Evolutionary conservation across 768 basidiomycete species (phyloP).

Genomic region (Fomitopsis serialis): DNA sequence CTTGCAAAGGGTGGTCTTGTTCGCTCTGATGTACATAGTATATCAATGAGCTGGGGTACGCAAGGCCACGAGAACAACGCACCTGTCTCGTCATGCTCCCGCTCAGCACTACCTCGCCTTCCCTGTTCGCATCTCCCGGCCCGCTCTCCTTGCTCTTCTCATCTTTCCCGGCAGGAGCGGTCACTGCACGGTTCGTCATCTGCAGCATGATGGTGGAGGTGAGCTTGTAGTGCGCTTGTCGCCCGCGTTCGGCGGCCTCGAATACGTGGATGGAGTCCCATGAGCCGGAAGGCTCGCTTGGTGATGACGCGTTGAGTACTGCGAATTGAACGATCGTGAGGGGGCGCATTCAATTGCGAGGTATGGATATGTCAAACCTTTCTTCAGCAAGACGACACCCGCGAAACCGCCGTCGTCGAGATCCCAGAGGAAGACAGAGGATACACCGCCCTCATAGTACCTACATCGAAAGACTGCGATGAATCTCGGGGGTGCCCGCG

Average conservation of each 20-base stretch:
- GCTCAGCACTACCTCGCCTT: slow-evolving; percentile 79
- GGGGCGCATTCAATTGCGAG: background rate
- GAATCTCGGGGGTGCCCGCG: background rate
- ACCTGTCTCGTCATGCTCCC: slow-evolving; percentile 99
- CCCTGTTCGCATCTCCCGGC: slow-evolving; percentile 43
- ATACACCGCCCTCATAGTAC: slow-evolving; percentile 98
- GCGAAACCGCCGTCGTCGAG: slow-evolving; percentile 95
- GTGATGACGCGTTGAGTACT: slow-evolving; percentile 57
- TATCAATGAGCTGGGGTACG: background rate
- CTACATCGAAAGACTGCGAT: slow-evolving; percentile 27
- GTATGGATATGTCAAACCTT: slow-evolving; percentile 47
- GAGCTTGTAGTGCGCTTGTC: slow-evolving; percentile 93
- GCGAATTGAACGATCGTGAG: background rate
- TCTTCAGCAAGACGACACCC: slow-evolving; percentile 94
- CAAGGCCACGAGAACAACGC: slow-evolving; percentile 15
- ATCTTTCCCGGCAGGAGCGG: slow-evolving; percentile 8
- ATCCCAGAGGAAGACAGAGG: slow-evolving; percentile 97
- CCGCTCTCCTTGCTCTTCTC: slow-evolving; percentile 28
- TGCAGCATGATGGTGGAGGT: slow-evolving; percentile 98
- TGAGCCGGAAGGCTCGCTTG: slow-evolving; percentile 69
- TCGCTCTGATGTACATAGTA: slow-evolving; percentile 51
- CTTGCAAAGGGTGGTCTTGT: slow-evolving; percentile 80
- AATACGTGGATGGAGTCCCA: slow-evolving; percentile 99
- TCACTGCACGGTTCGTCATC: slow-evolving; percentile 48
- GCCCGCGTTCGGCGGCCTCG: slow-evolving; percentile 85